Evolutionary conservation across 768 basidiomycete genomes (phyloP), one percentile per base, ranked within the genome.

Genomic region (Termitomyces sp.): DNA sequence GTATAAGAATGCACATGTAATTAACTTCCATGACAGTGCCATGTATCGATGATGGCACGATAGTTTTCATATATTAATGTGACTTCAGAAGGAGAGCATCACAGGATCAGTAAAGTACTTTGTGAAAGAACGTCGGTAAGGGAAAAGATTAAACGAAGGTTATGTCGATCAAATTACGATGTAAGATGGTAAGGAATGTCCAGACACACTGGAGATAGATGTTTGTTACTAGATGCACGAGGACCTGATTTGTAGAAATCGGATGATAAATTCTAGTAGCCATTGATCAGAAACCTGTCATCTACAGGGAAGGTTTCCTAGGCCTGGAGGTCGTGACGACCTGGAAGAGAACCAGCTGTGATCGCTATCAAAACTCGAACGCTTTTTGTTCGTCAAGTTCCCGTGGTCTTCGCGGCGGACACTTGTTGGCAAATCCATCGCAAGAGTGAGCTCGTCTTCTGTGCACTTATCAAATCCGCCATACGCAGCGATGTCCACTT

Each of bases 381-480:
- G 52, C 38, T 53, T 43, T 60, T 54, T 55, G 40, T 63, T 58
- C 2, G 46, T 54, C 6, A 54, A 38, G 22, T 54, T 52, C 28
- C 44, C 62, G 2, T 49, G 54, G 22, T 58, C 57, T 20, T 61
- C 59, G 20, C 38, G 53, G 20, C 63, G 61, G 36, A 64, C 62
- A 43, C 65, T 67, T 13, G 67, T 54, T 1, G 75, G 72, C 2
- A 77, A 55, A 60, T 77, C 76, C 77, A 79, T 79, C 3, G 74
- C 68, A n/a, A 79, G 65, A 14, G 76, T 78, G 54, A 79, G 77
- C 62, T 79, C 77, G 30, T 74, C 72, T n/a, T 67, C 68, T 18
- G 62, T 54, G 45, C 56, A 66, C 47, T 61, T 66, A 24, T 56
- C 57, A 20, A 64, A 59, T n/a, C 60, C 54, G 26, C 61, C 62